Evolutionary conservation across 805 yeast genomes (phyloP).

Genomic region (Nakazawaea ernobii): DNA sequence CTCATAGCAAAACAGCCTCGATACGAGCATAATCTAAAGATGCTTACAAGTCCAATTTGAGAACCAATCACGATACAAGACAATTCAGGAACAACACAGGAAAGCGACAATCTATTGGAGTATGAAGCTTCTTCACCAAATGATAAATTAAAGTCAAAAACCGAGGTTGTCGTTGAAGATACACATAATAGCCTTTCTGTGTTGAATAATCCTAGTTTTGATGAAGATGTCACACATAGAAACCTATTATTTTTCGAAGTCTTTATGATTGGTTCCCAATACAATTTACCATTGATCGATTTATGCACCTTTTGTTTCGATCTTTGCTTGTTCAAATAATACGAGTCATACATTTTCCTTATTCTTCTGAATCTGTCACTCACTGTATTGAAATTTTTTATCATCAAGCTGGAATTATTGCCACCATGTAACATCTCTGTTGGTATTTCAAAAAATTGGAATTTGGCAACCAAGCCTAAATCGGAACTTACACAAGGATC

Average conservation of each 20-base stretch:
- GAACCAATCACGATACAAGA: conserved; percentile 35
- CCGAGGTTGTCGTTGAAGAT: conserved; percentile 33
- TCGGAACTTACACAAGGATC: conserved; percentile 36
- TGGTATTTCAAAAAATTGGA: conserved; percentile 22
- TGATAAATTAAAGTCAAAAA: conserved; percentile 34
- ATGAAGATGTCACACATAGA: conserved; percentile 38
- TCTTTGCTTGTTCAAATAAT: conserved; percentile 20
- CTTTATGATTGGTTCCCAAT: conserved; percentile 22
- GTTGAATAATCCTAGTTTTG: conserved; percentile 38
- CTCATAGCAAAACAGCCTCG: conserved; percentile 36
- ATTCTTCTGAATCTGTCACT: conserved; percentile 23
- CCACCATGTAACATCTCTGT: conserved; percentile 14
- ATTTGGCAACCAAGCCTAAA: conserved; percentile 30
- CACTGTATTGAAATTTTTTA: conserved; percentile 14
- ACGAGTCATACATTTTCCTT: conserved; percentile 23
- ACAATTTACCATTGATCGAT: conserved; percentile 22
- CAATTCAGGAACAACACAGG: conserved; percentile 31
- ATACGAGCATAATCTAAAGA: conserved; percentile 35
- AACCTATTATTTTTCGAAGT: conserved; percentile 24
- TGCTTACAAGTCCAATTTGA: conserved; percentile 36
- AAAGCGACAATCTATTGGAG: conserved; percentile 24
- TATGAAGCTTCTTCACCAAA: conserved; percentile 27
- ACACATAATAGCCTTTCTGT: conserved; percentile 41
- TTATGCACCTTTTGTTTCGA: conserved; percentile 14
- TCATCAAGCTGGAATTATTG: background rate